phyloP scores from a whole-genome alignment of 768 basidiomycete species.

The Amanita rubescens region DNA sequence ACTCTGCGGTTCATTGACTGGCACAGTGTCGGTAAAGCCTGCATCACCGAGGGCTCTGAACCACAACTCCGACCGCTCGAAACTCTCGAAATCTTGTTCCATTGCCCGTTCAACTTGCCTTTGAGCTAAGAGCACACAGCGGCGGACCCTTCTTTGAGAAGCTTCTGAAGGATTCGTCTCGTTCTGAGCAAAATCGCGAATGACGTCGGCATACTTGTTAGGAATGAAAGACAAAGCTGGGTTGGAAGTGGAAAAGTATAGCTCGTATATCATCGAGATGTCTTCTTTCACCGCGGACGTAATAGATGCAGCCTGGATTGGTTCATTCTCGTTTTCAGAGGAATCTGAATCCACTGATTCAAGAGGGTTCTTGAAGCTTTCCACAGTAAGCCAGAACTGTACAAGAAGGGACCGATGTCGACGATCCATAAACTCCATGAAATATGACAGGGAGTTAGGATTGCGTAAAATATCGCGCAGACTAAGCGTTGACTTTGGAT shows the following conservation, averaged over 20 bases:
- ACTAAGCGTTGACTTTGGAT: slow-evolving; percentile 41
- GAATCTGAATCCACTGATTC: slow-evolving; percentile 75
- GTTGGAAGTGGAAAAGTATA: slow-evolving; percentile 67
- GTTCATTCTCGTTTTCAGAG: slow-evolving; percentile 50
- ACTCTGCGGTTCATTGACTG: slow-evolving; percentile 16
- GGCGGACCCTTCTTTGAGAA: slow-evolving; percentile 52
- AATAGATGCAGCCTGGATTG: slow-evolving; percentile 44
- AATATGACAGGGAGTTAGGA: slow-evolving; percentile 87
- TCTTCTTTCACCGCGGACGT: slow-evolving; percentile 74
- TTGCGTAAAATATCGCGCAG: slow-evolving; percentile 80
- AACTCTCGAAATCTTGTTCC: slow-evolving; percentile 88
- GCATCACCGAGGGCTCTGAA: slow-evolving; percentile 79
- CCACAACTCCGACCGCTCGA: slow-evolving; percentile 86
- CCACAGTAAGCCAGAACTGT: slow-evolving; percentile 96
- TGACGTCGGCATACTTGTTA: slow-evolving; percentile 59
- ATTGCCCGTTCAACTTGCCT: slow-evolving; percentile 80
- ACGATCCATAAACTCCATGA: slow-evolving; percentile 98
- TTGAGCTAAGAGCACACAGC: slow-evolving; percentile 79
- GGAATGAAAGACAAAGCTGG: slow-evolving; percentile 58
- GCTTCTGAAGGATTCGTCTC: slow-evolving; percentile 36
- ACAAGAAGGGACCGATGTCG: slow-evolving; percentile 76
- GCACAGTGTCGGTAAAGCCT: slow-evolving; percentile 28
- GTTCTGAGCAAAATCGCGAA: slow-evolving; percentile 57
- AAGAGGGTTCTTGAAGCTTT: slow-evolving; percentile 95
- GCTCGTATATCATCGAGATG: slow-evolving; percentile 80